phyloP scores from a whole-genome alignment of 345 rosid genomes.

The Syzygium oleosum region DNA sequence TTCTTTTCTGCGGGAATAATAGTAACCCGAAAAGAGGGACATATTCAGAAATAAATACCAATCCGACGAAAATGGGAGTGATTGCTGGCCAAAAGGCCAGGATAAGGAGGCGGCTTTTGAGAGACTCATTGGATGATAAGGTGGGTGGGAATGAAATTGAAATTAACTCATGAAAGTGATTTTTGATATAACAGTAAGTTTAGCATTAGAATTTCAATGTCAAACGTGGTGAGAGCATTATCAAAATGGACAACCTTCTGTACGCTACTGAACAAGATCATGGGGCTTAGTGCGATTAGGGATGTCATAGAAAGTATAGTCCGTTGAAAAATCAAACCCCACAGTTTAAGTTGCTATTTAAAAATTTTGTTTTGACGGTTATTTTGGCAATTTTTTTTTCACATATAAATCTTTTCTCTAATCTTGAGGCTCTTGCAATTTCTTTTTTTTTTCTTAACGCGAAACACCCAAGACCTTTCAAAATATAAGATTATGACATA shows the following conservation, averaged over 20 bases:
- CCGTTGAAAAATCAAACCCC: background rate
- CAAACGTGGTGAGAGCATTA: accelerated
- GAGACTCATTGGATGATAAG: too few relatives aligned
- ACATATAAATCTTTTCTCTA: background rate
- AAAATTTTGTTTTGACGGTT: background rate
- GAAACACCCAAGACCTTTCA: background rate
- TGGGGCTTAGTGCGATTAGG: background rate
- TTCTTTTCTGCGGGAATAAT: background rate
- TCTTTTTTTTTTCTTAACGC: background rate
- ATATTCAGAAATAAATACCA: background rate
- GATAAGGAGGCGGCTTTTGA: background rate
- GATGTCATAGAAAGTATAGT: background rate
- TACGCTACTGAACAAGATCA: background rate
- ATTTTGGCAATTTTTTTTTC: background rate
- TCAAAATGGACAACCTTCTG: background rate
- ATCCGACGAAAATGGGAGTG: background rate
- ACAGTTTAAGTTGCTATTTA: background rate
- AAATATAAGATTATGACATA: background rate
- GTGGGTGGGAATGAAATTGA: too few relatives aligned
- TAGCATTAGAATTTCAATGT: background rate
- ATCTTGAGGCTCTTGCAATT: background rate
- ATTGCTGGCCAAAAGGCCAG: accelerated
- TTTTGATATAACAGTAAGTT: background rate
- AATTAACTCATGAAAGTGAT: too few relatives aligned
- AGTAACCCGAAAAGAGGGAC: background rate